Base-by-base conservation (phyloP, 2,329 filamentous ascomycete species). In the Parascedosporium putredinis region DNA sequence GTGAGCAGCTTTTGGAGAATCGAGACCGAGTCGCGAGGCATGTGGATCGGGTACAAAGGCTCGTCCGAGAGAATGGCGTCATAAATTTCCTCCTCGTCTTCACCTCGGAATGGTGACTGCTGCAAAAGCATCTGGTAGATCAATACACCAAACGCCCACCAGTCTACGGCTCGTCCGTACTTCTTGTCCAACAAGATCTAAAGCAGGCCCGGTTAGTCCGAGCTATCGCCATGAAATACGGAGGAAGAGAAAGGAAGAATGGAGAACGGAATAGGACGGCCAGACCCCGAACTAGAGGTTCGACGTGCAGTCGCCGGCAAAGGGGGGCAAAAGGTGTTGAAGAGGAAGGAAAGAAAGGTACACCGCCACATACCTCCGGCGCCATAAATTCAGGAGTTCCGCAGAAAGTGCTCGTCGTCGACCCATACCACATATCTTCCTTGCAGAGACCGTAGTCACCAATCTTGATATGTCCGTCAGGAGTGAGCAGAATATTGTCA, bases 311-410 rank as follows among this genome's bases (percentile, higher is more conserved):
- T n/a, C n/a, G n/a, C n/a, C n/a, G n/a, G n/a, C n/a, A n/a, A n/a
- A n/a, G n/a, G n/a, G n/a, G n/a, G n/a, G n/a, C n/a, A n/a, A n/a
- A n/a, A n/a, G n/a, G n/a, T n/a, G n/a, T n/a, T n/a, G n/a, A n/a
- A n/a, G n/a, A n/a, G n/a, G n/a, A n/a, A 14, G 12, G 20, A 24
- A 20, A n/a, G 45, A 42, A 10, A 36, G 8, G 9, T 16, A 10
- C 20, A 5, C 27, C 18, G 6, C 9, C 16, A 45, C 10, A 40
- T 50, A 94, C 88, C 75, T 98, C 93, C 7, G 93, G 93, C 7
- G 93, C 93, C 93, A 98, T 98, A 58, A 98, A 98, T 64, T 98
- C 93, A 14, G 93, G 93, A n/a, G 93, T 98, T 67, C 93, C 93
- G 64, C 93, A 98, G 73, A 98, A 98, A 6, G 93, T 98, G 69